Conservation (phyloP, 768 basidiomycete species). For the Boletus edulis region DNA sequence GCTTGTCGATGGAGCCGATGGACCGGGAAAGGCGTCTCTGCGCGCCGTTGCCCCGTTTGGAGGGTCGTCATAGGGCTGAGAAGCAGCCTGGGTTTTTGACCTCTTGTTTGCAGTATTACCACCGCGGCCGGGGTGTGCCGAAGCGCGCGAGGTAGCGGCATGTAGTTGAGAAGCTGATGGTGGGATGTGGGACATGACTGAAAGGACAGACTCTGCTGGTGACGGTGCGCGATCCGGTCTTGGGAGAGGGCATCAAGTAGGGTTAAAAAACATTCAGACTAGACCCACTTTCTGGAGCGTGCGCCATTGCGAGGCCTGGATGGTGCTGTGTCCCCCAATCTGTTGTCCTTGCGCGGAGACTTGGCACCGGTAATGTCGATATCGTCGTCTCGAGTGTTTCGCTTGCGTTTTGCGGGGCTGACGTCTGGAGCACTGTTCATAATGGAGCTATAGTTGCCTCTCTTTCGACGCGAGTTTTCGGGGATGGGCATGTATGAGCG, state of each 20-base stretch:
- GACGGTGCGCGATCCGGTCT: conserved; percentile 67
- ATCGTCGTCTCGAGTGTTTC: conserved; percentile 62
- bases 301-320: conserved; percentile 51
- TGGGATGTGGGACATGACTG: conserved; percentile 64
- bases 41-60: conserved; percentile 37
- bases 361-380: conserved; percentile 45
- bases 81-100: conserved; percentile 35
- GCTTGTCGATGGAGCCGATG: conserved; percentile 45
- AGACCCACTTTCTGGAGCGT: conserved; percentile 59
- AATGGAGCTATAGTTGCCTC: conserved; percentile 55
- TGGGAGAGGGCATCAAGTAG: conserved; percentile 4
- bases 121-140: conserved; percentile 32
- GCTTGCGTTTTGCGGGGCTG: conserved; percentile 65
- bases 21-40: conserved; percentile 46
- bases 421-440: conserved; percentile 50
- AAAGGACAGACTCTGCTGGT: conserved; percentile 71
- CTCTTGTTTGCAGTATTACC: conserved; percentile 42
- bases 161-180: conserved; percentile 33
- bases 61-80: conserved; percentile 40
- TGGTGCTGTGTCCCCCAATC: conserved; percentile 39
- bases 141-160: conserved; percentile 25
- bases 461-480: conserved; percentile 64
- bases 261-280: neutral
- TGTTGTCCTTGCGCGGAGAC: conserved; percentile 66
- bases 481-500: conserved; percentile 66